Base-by-base conservation (phyloP, 768 basidiomycete genomes). In the Suillus decipiens region DNA sequence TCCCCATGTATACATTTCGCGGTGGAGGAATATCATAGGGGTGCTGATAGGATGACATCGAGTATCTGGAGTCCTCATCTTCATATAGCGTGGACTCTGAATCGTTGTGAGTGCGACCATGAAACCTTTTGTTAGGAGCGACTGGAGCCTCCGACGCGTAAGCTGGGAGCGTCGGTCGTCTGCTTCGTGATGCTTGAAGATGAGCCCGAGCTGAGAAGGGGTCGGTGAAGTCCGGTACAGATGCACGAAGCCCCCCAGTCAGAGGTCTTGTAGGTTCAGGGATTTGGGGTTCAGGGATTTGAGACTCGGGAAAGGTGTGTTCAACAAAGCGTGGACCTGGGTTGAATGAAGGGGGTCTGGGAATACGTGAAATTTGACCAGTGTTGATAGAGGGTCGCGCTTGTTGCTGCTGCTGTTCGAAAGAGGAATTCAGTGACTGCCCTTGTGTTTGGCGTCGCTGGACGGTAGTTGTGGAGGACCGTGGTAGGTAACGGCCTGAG, bases 1-100 rank as follows among this genome's bases (percentile, higher is more conserved):
- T 71, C 69, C 50, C 59, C 50, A 75, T 62, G 64, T 84, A 82
- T 4, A 77, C 79, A 61, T 75, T 72, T 43, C 75, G 71, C 3
- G 88, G 89, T 2, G 86, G 79, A 19, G 75, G 76, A 47, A 90
- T 87, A 53, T 87, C 85, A 65, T 87, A 82, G 11, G 87, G 86
- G 64, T 89, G 86, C 56, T 80, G 76, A 74, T 86, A 84, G 4
- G 86, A 85, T 19, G 85, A 82, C 51, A 86, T 70, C 0, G 84
- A 79, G 62, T 78, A 84, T 69, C 75, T 80, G 64, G 75, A 71
- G 60, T 80, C 70, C n/a, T 71, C 62, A 33, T 71, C 61, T 31
- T 19, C 9, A 4, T 33, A 19, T 19, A n/a, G 28, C 31, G 51
- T 34, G n/a, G 51, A 12, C 31, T 7, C 33, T 12, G 51, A 34